A percentile compares a stretch with the other conserved stretches of the same genome.
phyloP scores from a whole-genome alignment of 805 yeast genomes.

The Suhomyces pyralidae region DNA sequence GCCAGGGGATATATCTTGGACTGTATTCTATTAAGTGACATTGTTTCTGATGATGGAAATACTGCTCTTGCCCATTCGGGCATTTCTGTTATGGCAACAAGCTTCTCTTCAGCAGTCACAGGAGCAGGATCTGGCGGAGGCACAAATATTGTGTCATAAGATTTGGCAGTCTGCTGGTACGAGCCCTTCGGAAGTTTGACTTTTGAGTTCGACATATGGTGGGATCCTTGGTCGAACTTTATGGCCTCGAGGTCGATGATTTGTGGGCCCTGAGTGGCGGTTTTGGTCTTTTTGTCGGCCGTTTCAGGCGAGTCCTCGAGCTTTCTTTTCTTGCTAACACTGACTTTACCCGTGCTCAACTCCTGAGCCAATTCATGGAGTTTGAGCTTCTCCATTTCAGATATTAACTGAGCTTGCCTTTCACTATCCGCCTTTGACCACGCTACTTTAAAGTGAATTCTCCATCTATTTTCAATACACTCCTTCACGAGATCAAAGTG shows the following conservation, averaged over 20 bases:
- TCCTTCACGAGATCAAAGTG: conserved; percentile 47
- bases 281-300: conserved; percentile 12
- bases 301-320: conserved; percentile 2
- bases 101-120: conserved; percentile 38
- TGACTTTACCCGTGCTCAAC: conserved; percentile 13
- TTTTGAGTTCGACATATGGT: conserved; percentile 60
- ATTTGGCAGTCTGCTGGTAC: conserved; percentile 64
- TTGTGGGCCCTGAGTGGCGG: conserved; percentile 38
- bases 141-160: conserved; percentile 86
- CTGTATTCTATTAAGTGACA: conserved; percentile 75
- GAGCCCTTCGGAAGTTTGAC: conserved; percentile 83
- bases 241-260: conserved; percentile 62
- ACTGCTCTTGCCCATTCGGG: conserved; percentile 83
- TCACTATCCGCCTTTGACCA: conserved; percentile 18
- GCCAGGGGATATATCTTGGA: conserved; percentile 80
- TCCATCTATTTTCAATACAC: conserved; percentile 49
- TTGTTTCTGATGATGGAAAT: conserved; percentile 66
- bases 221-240: conserved; percentile 70
- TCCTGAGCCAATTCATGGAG: conserved; percentile 42
- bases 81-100: conserved; percentile 57
- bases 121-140: conserved; percentile 69
- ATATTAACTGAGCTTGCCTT: conserved; percentile 17
- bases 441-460: conserved; percentile 53
- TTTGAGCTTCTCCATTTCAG: conserved; percentile 46
- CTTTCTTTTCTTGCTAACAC: conserved; percentile 22